phyloP scores from a whole-genome alignment of 2,329 filamentous ascomycete species.

The Aspergillus ruber region DNA sequence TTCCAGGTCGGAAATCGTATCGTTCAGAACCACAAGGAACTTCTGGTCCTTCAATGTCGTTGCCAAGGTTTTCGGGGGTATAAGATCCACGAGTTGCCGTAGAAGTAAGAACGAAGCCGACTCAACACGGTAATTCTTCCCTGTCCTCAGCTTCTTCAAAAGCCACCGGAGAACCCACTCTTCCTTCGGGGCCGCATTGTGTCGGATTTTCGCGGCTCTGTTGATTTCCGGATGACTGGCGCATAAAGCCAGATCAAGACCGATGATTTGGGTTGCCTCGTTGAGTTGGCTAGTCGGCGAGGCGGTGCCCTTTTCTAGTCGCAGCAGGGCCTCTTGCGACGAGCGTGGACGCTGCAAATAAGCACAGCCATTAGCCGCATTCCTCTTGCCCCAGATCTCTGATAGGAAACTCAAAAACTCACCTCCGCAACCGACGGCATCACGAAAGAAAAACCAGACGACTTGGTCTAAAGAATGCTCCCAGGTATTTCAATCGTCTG shows the following conservation, averaged over 20 bases:
- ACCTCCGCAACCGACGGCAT: slow-evolving; percentile 35
- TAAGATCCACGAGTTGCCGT: slow-evolving; percentile 60
- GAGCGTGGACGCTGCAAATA: slow-evolving; percentile 29
- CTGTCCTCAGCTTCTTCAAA: slow-evolving; percentile 51
- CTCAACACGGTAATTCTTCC: slow-evolving; percentile 38
- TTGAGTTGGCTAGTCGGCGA: slow-evolving; percentile 34
- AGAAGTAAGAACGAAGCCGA: slow-evolving; percentile 49
- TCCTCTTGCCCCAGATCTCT: background rate
- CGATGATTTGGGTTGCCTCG: slow-evolving; percentile 39
- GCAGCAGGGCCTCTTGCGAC: slow-evolving; percentile 39
- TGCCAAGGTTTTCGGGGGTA: slow-evolving; percentile 64
- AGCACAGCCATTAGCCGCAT: background rate
- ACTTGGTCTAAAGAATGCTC: slow-evolving; percentile 7
- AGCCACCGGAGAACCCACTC: slow-evolving; percentile 65
- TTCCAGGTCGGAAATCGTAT: slow-evolving; percentile 54
- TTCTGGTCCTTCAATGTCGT: slow-evolving; percentile 64
- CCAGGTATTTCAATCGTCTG: slow-evolving; percentile 2
- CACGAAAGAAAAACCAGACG: slow-evolving; percentile 11
- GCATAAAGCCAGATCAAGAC: slow-evolving; percentile 30
- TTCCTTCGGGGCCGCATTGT: slow-evolving; percentile 42
- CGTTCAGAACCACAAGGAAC: slow-evolving; percentile 61
- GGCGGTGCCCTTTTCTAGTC: slow-evolving; percentile 39
- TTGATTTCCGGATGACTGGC: slow-evolving; percentile 25
- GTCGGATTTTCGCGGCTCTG: slow-evolving; percentile 14
- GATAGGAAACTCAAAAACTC: slow-evolving; percentile 20